Evolutionary conservation across 345 rosid species (phyloP).

Genomic region (Chamaenerion angustifolium): DNA sequence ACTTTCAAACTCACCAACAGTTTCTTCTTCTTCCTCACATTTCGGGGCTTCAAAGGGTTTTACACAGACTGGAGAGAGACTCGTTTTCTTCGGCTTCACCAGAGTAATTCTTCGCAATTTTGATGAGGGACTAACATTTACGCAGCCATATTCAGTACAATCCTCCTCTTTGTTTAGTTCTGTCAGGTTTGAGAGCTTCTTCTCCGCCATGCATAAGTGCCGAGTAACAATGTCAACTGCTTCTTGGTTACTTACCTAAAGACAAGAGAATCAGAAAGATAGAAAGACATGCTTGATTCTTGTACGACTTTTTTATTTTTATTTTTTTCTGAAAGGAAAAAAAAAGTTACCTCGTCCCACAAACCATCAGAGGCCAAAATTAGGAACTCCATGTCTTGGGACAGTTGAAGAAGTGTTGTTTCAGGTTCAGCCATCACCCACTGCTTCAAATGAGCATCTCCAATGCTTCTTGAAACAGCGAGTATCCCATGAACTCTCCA

Average conservation of each 20-base stretch:
- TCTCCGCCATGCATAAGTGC: slow-evolving; percentile 16
- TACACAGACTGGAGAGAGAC: slow-evolving; percentile 23
- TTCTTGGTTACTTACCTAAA: slow-evolving; percentile 63
- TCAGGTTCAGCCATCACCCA: slow-evolving; percentile 79
- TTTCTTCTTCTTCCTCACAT: slow-evolving; percentile 24
- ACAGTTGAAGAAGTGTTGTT: slow-evolving; percentile 27
- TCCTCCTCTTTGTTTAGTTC: slow-evolving; percentile 11
- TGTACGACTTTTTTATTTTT: not conserved
- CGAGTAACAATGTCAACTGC: slow-evolving; percentile 36
- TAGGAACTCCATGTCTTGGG: slow-evolving; percentile 59
- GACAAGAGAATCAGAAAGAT: not conserved
- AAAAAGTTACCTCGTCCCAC: slow-evolving; percentile 43
- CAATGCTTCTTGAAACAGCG: slow-evolving; percentile 65
- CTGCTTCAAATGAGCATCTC: slow-evolving; percentile 71
- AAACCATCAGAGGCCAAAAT: slow-evolving; percentile 78
- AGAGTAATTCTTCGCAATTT: slow-evolving; percentile 46
- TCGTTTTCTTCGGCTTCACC: slow-evolving; percentile 25
- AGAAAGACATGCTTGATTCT: not conserved
- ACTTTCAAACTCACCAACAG: slow-evolving; percentile 26
- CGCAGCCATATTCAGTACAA: slow-evolving; percentile 23
- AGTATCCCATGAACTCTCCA: slow-evolving; percentile 83
- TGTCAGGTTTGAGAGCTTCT: slow-evolving; percentile 11
- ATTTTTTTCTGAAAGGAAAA: not conserved
- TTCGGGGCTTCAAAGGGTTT: slow-evolving; percentile 11
- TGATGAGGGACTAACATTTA: slow-evolving; percentile 55